Conservation (phyloP, 2,329 filamentous ascomycete species). For the Alternaria ventricosa region DNA sequence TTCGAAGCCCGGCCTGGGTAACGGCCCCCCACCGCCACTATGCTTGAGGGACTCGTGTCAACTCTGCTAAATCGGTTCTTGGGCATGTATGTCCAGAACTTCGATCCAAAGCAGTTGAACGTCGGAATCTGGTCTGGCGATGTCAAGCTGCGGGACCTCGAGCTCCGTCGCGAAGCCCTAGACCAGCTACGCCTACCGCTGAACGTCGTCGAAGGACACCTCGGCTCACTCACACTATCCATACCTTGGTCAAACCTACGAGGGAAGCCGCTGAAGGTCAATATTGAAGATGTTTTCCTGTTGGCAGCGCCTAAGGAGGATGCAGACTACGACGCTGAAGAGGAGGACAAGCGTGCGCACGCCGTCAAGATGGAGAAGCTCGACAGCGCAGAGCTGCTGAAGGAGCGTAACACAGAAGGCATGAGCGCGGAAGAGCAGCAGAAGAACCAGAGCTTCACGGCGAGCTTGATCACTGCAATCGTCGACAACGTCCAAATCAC, state of each 20-base stretch:
- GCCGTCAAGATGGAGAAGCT: constrained; percentile 99
- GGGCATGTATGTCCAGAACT: constrained; percentile 99
- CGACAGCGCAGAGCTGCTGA: constrained; percentile 92
- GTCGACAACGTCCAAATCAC: constrained; percentile 98
- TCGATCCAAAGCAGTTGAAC: constrained; percentile 96
- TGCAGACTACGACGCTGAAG: constrained; percentile 87
- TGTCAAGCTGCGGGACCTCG: constrained; percentile 90
- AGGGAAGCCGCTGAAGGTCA: constrained; percentile 90
- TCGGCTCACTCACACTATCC: constrained; percentile 87
- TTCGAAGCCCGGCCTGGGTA: constrained; percentile 69
- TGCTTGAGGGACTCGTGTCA: constrained; percentile 97
- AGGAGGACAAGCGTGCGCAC: constrained; percentile 85
- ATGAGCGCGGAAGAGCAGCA: constrained; percentile 95
- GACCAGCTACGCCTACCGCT: constrained; percentile 96
- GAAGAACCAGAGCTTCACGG: constrained; percentile 96
- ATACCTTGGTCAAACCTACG: constrained; percentile 98
- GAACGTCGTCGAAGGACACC: constrained; percentile 93
- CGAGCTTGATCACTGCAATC: constrained; percentile 93
- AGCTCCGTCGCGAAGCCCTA: constrained; percentile 91
- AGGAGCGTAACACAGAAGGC: constrained; percentile 89
- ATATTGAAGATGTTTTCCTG: constrained; percentile 96
- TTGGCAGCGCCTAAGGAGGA: constrained; percentile 96
- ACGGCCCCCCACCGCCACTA: constrained; percentile 69
- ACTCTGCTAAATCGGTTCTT: constrained; percentile 98
- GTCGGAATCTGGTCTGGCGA: constrained; percentile 99